These are phyloP conservation scores for Capsicum rhomboideum DNA, from an alignment of 257 asterid species.

Conservation along the genomic window DNA sequence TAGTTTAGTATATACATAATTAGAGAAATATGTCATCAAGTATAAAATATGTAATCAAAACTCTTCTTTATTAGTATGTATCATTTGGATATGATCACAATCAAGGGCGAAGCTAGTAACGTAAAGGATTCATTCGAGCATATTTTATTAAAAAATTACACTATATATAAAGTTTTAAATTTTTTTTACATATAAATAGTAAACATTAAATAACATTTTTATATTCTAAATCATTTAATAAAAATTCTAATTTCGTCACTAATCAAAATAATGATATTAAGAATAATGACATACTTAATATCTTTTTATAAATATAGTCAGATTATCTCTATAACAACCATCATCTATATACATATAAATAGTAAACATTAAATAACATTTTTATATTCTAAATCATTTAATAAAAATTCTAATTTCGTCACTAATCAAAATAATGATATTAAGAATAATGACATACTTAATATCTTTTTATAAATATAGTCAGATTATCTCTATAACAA, in stretches of 20 bases:
- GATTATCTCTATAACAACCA: background rate
- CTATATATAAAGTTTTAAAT: too few species aligned
- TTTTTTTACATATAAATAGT: too few species aligned
- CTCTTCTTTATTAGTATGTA: background rate
- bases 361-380: too few species aligned
- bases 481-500: background rate
- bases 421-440: fast-evolving
- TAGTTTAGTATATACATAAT: background rate
- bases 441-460: background rate
- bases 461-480: too few species aligned
- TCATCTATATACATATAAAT: too few species aligned
- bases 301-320: too few species aligned
- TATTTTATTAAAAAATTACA: background rate
- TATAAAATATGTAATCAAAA: background rate
- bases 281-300: background rate
- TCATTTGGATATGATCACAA: background rate
- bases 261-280: fast-evolving
- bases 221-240: too few species aligned
- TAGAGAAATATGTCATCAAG: too few species aligned
- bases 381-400: too few species aligned
- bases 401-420: too few species aligned
- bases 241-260: too few species aligned
- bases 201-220: too few species aligned
- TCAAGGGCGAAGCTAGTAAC: fast-evolving
- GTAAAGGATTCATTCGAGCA: background rate